Percentiles rank a stretch among this genome's conserved stretches.
These are phyloP conservation scores for Ganoderma lucidum DNA, from an alignment of 1,284 basidiomycete genomes.

Conservation along the genomic window DNA sequence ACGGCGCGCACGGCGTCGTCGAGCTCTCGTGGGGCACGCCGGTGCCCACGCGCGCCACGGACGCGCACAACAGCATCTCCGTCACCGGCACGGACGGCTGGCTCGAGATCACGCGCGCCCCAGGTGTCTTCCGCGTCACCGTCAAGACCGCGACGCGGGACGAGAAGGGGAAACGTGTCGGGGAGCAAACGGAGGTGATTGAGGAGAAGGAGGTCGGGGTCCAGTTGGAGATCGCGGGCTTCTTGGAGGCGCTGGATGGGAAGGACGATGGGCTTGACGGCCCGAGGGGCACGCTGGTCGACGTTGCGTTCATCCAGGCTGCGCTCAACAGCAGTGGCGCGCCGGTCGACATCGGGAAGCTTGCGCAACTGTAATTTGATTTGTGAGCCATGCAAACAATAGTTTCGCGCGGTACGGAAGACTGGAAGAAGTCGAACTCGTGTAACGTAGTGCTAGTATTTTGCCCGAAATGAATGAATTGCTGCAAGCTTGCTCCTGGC, in stretches of 20 bases:
- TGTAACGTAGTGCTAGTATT: background rate
- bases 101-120: constrained; percentile 36
- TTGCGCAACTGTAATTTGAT: constrained; percentile 36
- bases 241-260: constrained; percentile 62
- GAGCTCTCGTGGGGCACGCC: constrained; percentile 68
- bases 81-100: constrained; percentile 71
- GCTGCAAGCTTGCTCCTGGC: background rate
- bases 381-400: background rate
- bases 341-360: constrained; percentile 61
- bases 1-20: constrained; percentile 64
- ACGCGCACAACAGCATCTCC: constrained; percentile 50
- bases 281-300: constrained; percentile 66
- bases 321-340: constrained; percentile 73
- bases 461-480: background rate
- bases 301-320: constrained; percentile 84
- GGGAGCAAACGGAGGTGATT: constrained; percentile 55
- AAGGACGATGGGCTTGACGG: constrained; percentile 58
- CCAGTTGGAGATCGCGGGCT: constrained; percentile 64
- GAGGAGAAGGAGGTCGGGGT: constrained; percentile 62
- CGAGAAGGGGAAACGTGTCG: constrained; percentile 51
- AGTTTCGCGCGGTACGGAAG: background rate
- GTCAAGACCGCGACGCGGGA: constrained; percentile 52
- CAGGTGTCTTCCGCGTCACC: constrained; percentile 45
- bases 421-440: background rate
- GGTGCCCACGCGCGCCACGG: constrained; percentile 45